Evolutionary conservation across 1,284 basidiomycete species (phyloP), one percentile per base, ranked within the genome.

Genomic region (Malassezia japonica): DNA sequence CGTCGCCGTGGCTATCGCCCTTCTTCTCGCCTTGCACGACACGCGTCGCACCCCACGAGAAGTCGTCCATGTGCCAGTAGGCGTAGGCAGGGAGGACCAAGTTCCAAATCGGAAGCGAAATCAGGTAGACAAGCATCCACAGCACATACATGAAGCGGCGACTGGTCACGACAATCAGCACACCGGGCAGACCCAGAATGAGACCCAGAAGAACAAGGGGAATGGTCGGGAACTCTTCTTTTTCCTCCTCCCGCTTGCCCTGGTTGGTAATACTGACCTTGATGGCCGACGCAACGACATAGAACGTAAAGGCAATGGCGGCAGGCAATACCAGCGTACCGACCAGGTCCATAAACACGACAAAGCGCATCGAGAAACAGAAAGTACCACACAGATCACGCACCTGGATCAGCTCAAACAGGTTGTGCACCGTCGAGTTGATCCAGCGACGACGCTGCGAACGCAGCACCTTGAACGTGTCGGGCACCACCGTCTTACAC

Each of bases 341-440:
- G 28, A 72, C 70, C 16, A 76, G 55, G 48, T 77, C 76, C 76
- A 77, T 77, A 56, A 75, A 75, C 41, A 76, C 62, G 48, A 65
- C 66, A 53, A 71, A 71, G 10, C 75, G 74, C 75, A 76, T 76
- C 43, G 74, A 75, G 65, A 77, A 76, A 63, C 76, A 77, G 65
- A 77, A 77, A 12, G 75, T 75, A 38, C 76, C 76, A 56, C 75
- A 77, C 8, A 77, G 70, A 60, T 76, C 76, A 36, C 74, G 67
- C 39, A 77, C 76, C 46, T 74, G 62, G 42, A 77, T 63, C 32
- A 77, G 70, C 65, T 77, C 76, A 48, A 75, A 75, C 36, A 76
- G 59, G 51, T 77, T 77, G 65, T 77, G 76, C 32, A 77, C 73
- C 25, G 76, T 77, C 58, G 76, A 77, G 65, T 77, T 77, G 66